Evolutionary conservation across 805 yeast species (phyloP), one percentile per base, ranked within the genome.

Genomic region (Barnettozyma sp.): DNA sequence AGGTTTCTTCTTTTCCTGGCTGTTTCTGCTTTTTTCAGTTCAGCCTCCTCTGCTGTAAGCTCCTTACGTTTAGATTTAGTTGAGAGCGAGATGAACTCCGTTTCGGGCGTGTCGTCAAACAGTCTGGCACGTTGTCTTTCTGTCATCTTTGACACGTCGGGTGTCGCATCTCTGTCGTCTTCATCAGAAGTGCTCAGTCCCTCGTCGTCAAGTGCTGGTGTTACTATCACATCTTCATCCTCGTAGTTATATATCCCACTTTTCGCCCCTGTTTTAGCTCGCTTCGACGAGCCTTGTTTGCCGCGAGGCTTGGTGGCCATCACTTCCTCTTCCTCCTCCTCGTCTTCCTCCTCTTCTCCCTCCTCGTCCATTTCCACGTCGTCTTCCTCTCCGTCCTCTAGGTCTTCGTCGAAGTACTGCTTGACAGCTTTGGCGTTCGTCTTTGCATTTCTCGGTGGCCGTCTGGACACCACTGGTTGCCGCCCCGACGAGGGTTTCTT

Each of bases 1-100:
- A 86, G 71, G 54, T 90, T 88, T 56, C 82, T 83, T 45, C 98
- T 70, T 57, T 87, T 76, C 49, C 97, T 71, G 0, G 96, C 90
- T 49, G 76, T 78, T 55, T 90, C 98, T 1, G 94, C 84, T 43
- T 87, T 77, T 30, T 87, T 71, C 40, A 85, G 58, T 31, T 82
- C 84, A 26, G 78, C 70, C 59, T 88, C 94, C 56, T 90, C 96
- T 39, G 80, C 95, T 0, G 94, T 78, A 36, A 83, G 69, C 23
- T 69, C 68, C 42, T 71, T 72, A 54, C 75, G 76, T 41, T 69
- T 66, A 8, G 38, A 34, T 16, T 40, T 44, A 17, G 49, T 45
- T 24, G 52, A 43, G 28, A 52, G 33, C 1, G 56, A 37, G 5
- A 52, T 5, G 8, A 43, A 35, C 29, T 30, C 24, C 7, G 24